Evolutionary conservation across 345 rosid species (phyloP), one percentile per base, ranked within the genome.

Genomic region (Gossypium arboreum): DNA sequence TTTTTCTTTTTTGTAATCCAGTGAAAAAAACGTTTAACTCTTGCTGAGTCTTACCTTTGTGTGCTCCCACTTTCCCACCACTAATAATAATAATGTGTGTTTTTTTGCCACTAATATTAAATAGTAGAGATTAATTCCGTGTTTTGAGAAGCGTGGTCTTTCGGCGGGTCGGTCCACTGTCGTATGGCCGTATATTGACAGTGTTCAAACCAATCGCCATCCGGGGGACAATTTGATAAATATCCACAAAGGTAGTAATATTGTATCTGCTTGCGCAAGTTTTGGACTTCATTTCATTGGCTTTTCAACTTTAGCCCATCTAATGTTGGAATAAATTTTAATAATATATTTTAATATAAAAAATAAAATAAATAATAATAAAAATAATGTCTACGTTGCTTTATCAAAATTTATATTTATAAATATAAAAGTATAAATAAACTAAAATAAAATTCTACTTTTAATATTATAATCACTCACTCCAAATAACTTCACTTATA

Each of bases 81-180:
- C 16, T 71, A 1, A 1, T 12, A 27, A 11, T 20, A 20, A 2
- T 56, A 51, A 51, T 34, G 41, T 34, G 41, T 34, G 41, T 34
- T 4, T 1, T 4, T 34, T 34, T 34, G 41, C 59, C 60, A 56
- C 61, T 41, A 3, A 39, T 41, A 39, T 5, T 20, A 45, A 34
- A 13, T 67, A 68, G 10, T 59, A 22, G 3, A 10, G 18, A 27
- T 54, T 20, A 24, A 29, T 66, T 75, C 65, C 86, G 81, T 48
- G 82, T 84, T 70, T 84, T 81, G 68, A 59, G 84, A 84, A 51
- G 27, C 63, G 66, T 81, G 79, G 60, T 54, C 71, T 64, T 63
- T 24, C 57, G 17, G 67, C 15, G 75, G 85, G 80, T 9, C 13
- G 2, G 68, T 9, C 68, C 68, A 39, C 68, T 18, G 15, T 22